Evolutionary conservation across 768 basidiomycete species (phyloP).

Genomic region (Boletus rubroflammeus): DNA sequence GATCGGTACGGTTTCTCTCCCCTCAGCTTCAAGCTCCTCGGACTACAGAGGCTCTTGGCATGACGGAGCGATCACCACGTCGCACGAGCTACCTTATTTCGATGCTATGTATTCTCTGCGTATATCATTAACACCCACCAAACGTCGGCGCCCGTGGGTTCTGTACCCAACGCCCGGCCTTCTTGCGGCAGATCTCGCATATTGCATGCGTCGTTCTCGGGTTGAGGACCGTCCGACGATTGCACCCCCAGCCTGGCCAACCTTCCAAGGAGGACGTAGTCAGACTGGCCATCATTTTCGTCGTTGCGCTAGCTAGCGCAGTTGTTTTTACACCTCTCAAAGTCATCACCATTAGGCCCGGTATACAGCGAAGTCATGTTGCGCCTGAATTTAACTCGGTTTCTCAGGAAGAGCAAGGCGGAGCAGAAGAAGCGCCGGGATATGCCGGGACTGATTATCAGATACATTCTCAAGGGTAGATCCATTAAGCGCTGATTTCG

Average conservation of each 20-base stretch:
- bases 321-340: conserved; percentile 67
- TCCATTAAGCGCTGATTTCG: not conserved
- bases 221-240: conserved; percentile 38
- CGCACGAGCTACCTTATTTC: conserved; percentile 68
- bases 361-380: conserved; percentile 80
- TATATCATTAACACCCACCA: conserved; percentile 74
- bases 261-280: conserved; percentile 36
- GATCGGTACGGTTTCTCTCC: conserved; percentile 52
- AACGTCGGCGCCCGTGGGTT: conserved; percentile 79
- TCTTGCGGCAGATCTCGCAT: conserved; percentile 40
- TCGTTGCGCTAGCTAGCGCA: conserved; percentile 53
- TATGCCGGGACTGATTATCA: conserved; percentile 72
- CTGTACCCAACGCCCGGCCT: conserved; percentile 75
- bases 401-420: conserved; percentile 68
- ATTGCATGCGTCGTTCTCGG: conserved; percentile 42
- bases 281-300: conserved; percentile 53
- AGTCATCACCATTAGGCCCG: conserved; percentile 70
- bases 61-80: conserved; percentile 74
- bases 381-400: conserved; percentile 70
- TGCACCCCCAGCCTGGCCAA: conserved; percentile 42
- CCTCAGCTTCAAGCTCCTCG: not conserved
- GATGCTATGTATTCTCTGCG: conserved; percentile 56
- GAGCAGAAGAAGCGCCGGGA: conserved; percentile 54
- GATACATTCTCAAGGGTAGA: conserved; percentile 40
- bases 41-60: not conserved